Conservation (phyloP, 2,329 filamentous ascomycete species). For the Cercospora sojina region DNA sequence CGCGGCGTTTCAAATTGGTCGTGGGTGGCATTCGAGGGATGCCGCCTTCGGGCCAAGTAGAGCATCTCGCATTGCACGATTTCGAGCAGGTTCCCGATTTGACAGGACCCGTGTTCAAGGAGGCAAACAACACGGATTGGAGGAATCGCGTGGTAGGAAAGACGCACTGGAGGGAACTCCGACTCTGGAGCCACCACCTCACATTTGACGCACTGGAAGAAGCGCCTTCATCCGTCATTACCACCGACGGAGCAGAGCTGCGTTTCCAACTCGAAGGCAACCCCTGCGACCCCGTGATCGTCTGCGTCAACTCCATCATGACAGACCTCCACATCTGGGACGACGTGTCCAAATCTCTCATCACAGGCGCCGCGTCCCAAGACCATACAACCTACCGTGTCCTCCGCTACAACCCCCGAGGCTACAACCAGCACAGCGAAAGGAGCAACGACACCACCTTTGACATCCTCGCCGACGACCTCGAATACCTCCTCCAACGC, state of each 20-base stretch:
- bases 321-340: slow-evolving; percentile 82
- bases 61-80: slow-evolving; percentile 70
- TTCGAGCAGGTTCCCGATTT: slow-evolving; percentile 67
- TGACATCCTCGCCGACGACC: slow-evolving; percentile 66
- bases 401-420: slow-evolving; percentile 74
- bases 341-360: slow-evolving; percentile 63
- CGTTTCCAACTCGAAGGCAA: slow-evolving; percentile 75
- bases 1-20: slow-evolving; percentile 67
- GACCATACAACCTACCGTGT: slow-evolving; percentile 65
- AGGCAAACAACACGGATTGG: slow-evolving; percentile 63
- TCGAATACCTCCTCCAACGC: slow-evolving; percentile 64
- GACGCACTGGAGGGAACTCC: slow-evolving; percentile 57
- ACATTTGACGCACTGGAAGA: slow-evolving; percentile 65
- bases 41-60: slow-evolving; percentile 50
- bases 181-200: slow-evolving; percentile 71
- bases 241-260: slow-evolving; percentile 65
- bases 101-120: slow-evolving; percentile 62
- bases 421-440: slow-evolving; percentile 53
- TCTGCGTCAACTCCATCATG: slow-evolving; percentile 78
- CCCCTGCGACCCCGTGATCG: slow-evolving; percentile 67
- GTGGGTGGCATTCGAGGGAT: slow-evolving; percentile 54
- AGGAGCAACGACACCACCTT: slow-evolving; percentile 52
- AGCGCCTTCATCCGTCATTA: slow-evolving; percentile 67
- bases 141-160: slow-evolving; percentile 58
- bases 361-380: slow-evolving; percentile 39